These are phyloP conservation scores for Huiozyma sinensis DNA, from an alignment of 805 yeast species.

Conservation along the genomic window DNA sequence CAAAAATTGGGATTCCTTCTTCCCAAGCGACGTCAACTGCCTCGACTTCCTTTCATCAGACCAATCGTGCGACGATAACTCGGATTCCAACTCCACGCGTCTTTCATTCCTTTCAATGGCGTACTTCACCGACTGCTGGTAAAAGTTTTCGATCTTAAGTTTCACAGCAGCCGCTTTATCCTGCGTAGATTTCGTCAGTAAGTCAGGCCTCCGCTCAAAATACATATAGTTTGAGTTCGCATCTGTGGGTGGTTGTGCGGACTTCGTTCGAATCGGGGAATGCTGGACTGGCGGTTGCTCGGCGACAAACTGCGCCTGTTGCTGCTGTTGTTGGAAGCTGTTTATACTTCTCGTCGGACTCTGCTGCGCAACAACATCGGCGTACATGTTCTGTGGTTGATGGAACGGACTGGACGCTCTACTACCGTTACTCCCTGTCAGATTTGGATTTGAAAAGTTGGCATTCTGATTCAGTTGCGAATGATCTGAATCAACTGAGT, in stretches of 20 bases:
- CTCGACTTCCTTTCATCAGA: conserved; percentile 81
- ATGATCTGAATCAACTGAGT: conserved; percentile 17
- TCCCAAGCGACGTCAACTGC: conserved; percentile 72
- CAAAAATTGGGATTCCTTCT: conserved; percentile 77
- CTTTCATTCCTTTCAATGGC: conserved; percentile 95
- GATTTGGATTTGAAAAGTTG: conserved; percentile 4
- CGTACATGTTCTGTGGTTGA: conserved; percentile 17
- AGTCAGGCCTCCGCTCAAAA: conserved; percentile 76
- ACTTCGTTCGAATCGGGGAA: neutral
- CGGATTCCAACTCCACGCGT: conserved; percentile 72
- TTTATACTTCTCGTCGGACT: conserved; percentile 20
- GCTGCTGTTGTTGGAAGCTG: conserved; percentile 17
- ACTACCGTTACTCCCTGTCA: conserved; percentile 7
- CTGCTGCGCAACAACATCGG: conserved; percentile 8
- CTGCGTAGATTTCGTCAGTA: conserved; percentile 60
- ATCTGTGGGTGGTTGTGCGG: neutral
- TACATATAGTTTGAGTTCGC: conserved; percentile 42
- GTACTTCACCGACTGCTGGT: conserved; percentile 74
- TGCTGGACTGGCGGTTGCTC: conserved; percentile 10
- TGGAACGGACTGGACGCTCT: conserved; percentile 19
- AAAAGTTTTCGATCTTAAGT: conserved; percentile 71
- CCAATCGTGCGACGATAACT: conserved; percentile 53
- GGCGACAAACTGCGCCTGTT: conserved; percentile 9
- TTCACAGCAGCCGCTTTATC: conserved; percentile 80
- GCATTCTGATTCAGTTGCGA: conserved; percentile 4